These are phyloP conservation scores for Zalerion maritima DNA, from an alignment of 495 filamentous ascomycete species.

Conservation along the genomic window DNA sequence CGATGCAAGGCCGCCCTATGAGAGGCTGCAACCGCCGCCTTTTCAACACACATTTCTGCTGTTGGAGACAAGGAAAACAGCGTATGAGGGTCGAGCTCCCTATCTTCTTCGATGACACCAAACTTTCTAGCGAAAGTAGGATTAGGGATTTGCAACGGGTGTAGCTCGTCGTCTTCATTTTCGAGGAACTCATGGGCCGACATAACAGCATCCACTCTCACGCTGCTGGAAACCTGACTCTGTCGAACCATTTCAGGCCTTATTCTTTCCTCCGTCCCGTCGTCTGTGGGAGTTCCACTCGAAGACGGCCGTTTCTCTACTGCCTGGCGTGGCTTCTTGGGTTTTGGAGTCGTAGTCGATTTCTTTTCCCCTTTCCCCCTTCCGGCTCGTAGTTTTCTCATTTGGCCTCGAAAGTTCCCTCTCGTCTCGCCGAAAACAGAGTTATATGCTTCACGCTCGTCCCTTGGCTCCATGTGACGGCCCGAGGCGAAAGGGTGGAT, in stretches of 20 bases:
- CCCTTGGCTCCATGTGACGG: too few species aligned
- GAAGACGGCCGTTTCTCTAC: constrained; percentile 11
- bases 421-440: too few species aligned
- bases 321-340: constrained; percentile 4
- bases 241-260: too few species aligned
- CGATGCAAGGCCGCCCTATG: too few species aligned
- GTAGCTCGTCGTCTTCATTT: constrained; percentile 6
- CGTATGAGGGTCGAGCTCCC: constrained; percentile 9
- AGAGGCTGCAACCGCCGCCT: too few species aligned
- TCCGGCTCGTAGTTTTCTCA: too few species aligned
- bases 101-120: constrained; percentile 15
- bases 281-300: too few species aligned
- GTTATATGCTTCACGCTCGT: too few species aligned
- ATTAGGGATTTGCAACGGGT: constrained; percentile 15
- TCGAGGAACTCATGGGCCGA: constrained; percentile 8
- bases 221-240: constrained; percentile 10
- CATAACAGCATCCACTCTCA: constrained; percentile 9
- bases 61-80: constrained; percentile 16
- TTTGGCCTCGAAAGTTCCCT: too few species aligned
- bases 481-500: constrained; percentile 9
- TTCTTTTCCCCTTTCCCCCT: too few species aligned
- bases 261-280: too few species aligned
- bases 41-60: too few species aligned
- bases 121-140: constrained; percentile 19
- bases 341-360: constrained; percentile 3